A percentile compares a stretch with the other conserved stretches of the same genome.
These are phyloP conservation scores for Penicillium silybi DNA, from an alignment of 495 filamentous ascomycete genomes.

Conservation along the genomic window DNA sequence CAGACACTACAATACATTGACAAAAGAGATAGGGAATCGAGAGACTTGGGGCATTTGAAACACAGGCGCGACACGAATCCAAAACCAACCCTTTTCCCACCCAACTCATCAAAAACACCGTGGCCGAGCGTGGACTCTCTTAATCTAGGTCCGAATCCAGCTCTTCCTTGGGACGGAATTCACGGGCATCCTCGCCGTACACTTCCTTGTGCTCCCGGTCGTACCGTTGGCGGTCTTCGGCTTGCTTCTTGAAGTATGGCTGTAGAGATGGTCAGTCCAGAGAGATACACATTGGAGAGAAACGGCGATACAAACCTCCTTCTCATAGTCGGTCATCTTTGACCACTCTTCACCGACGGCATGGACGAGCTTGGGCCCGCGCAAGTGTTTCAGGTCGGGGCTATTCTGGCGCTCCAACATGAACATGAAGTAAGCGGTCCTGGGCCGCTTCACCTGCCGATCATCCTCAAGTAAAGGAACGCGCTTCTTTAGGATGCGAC, in stretches of 20 bases:
- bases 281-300: not conserved
- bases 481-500: constrained; percentile 17
- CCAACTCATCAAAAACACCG: constrained; percentile 6
- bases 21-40: constrained; percentile 17
- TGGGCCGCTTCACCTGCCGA: constrained; percentile 50
- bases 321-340: constrained; percentile 45
- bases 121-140: not conserved
- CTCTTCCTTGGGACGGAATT: not conserved
- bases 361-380: constrained; percentile 20
- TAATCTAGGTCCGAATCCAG: not conserved
- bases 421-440: constrained; percentile 42
- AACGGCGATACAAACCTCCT: constrained; percentile 42
- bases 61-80: constrained; percentile 1
- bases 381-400: constrained; percentile 44
- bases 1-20: constrained; percentile 19
- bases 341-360: constrained; percentile 54
- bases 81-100: constrained; percentile 3
- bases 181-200: constrained; percentile 26
- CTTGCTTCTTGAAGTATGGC: constrained; percentile 20
- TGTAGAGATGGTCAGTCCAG: constrained; percentile 8
- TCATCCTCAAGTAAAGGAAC: constrained; percentile 47
- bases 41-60: constrained; percentile 4
- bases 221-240: constrained; percentile 30
- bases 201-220: constrained; percentile 27
- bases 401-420: constrained; percentile 38